Percentiles rank a stretch among this genome's conserved stretches.
Conservation (phyloP, 2,329 filamentous ascomycete species). For the Orbilia ellipsospora region DNA sequence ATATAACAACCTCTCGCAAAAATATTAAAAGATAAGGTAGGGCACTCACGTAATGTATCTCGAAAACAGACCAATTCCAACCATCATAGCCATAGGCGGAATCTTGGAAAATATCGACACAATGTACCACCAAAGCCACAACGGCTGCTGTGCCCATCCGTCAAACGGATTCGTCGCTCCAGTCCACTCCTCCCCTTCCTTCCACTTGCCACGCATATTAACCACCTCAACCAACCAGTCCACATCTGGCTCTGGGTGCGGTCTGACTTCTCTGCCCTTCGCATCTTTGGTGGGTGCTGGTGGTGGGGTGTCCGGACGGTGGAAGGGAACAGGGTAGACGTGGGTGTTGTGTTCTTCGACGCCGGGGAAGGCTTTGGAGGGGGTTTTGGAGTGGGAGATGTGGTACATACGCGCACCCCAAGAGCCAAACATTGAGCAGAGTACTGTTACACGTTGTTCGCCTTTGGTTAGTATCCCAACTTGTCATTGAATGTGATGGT, state of each 20-base stretch:
- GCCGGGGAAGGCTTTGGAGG: constrained; percentile 31
- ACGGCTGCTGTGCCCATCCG: constrained; percentile 15
- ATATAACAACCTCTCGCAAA: no score
- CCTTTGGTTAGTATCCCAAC: neutral
- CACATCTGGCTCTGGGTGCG: constrained; percentile 22
- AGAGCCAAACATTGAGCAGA: constrained; percentile 43
- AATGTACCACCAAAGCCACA: constrained; percentile 42
- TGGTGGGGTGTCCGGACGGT: constrained; percentile 31
- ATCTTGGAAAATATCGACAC: constrained; percentile 29
- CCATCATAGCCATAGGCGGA: constrained; percentile 53
- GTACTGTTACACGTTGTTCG: constrained; percentile 10
- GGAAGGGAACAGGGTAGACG: constrained; percentile 42
- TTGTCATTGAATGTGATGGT: neutral
- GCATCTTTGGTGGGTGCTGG: constrained; percentile 12
- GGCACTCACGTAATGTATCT: constrained; percentile 46
- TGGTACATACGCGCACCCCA: constrained; percentile 48
- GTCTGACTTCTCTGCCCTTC: neutral
- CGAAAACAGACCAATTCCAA: constrained; percentile 47
- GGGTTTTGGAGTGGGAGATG: constrained; percentile 27
- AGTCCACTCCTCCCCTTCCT: constrained; percentile 28
- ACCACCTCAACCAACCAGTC: constrained; percentile 33
- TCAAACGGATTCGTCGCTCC: constrained; percentile 38
- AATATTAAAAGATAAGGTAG: neutral
- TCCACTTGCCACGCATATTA: constrained; percentile 22
- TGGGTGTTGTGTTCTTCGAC: constrained; percentile 30